These are phyloP conservation scores for Fusarium metavorans DNA, from an alignment of 2,329 filamentous ascomycete species.

Conservation along the genomic window DNA sequence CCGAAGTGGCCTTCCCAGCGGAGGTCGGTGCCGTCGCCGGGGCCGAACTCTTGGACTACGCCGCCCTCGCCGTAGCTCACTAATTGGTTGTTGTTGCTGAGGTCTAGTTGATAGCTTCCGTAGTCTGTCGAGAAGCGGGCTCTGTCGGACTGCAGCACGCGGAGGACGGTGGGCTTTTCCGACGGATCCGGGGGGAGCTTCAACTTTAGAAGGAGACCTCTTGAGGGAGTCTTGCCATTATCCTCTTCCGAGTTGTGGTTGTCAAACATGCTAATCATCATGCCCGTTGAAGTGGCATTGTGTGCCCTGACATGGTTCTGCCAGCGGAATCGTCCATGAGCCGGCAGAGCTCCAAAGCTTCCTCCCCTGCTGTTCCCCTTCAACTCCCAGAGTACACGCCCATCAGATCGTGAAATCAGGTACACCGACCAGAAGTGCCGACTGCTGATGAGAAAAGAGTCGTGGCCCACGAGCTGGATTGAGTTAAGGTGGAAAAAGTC, in stretches of 20 bases:
- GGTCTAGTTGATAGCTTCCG: conserved; percentile 31
- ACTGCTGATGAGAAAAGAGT: conserved; percentile 39
- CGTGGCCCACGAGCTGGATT: conserved; percentile 34
- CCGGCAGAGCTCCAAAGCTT: conserved; percentile 36
- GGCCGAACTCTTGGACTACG: conserved; percentile 42
- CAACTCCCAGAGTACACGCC: conserved; percentile 42
- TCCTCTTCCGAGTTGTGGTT: conserved; percentile 47
- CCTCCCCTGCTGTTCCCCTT: conserved; percentile 41
- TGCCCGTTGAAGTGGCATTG: conserved; percentile 29
- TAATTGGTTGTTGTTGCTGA: conserved; percentile 41
- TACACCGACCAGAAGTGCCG: conserved; percentile 40
- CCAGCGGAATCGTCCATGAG: conserved; percentile 50
- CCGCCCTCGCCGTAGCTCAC: conserved; percentile 40
- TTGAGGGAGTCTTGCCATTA: neutral
- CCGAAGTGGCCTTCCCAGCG: conserved; percentile 44
- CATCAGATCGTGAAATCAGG: conserved; percentile 35
- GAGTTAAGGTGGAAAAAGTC: conserved; percentile 47
- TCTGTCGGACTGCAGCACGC: conserved; percentile 17
- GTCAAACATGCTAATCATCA: conserved; percentile 50
- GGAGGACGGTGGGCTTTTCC: conserved; percentile 21
- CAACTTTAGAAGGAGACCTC: conserved; percentile 29
- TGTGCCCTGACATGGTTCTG: conserved; percentile 51
- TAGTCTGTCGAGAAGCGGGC: conserved; percentile 23
- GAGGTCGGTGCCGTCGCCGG: conserved; percentile 33
- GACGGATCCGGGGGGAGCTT: conserved; percentile 27